Evolutionary conservation across 805 yeast species (phyloP).

Genomic region (Zygosaccharomyces bailii): DNA sequence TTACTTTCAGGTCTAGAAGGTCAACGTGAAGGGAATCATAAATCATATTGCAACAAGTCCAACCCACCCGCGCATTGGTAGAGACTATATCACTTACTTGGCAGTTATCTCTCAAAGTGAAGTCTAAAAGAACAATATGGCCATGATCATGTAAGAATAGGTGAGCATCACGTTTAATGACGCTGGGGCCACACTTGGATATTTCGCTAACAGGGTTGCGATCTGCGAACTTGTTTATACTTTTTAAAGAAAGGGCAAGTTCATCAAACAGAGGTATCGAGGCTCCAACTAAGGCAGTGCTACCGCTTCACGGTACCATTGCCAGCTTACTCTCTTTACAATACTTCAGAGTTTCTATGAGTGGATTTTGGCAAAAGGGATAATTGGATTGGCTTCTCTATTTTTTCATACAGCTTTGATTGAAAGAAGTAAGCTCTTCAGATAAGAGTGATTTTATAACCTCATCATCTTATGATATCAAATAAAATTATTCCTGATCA

Average conservation of each 20-base stretch:
- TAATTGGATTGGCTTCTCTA: conserved; percentile 73
- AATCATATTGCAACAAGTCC: conserved; percentile 77
- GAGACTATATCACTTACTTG: conserved; percentile 88
- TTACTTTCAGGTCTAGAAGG: conserved; percentile 81
- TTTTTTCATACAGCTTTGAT: conserved; percentile 87
- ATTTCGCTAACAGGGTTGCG: conserved; percentile 77
- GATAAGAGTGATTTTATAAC: conserved; percentile 12
- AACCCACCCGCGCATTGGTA: conserved; percentile 90
- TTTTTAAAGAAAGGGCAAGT: conserved; percentile 60
- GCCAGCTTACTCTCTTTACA: conserved; percentile 71
- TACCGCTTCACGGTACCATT: conserved; percentile 90
- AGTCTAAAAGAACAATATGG: conserved; percentile 79
- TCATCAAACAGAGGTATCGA: conserved; percentile 85
- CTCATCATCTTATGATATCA: conserved; percentile 43
- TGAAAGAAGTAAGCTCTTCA: conserved; percentile 30
- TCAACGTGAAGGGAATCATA: conserved; percentile 81
- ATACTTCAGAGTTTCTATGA: conserved; percentile 63
- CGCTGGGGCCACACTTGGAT: conserved; percentile 79
- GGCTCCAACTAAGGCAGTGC: conserved; percentile 89
- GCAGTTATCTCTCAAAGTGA: conserved; percentile 91
- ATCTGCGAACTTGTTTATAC: conserved; percentile 67
- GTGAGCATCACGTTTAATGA: conserved; percentile 78
- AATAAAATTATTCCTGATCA: conserved; percentile 56
- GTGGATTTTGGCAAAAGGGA: conserved; percentile 75
- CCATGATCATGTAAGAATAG: conserved; percentile 65